Percentiles rank a stretch among this genome's conserved stretches.
phyloP scores from a whole-genome alignment of 1,284 basidiomycete species.

The Tylopilus orsonianus region DNA sequence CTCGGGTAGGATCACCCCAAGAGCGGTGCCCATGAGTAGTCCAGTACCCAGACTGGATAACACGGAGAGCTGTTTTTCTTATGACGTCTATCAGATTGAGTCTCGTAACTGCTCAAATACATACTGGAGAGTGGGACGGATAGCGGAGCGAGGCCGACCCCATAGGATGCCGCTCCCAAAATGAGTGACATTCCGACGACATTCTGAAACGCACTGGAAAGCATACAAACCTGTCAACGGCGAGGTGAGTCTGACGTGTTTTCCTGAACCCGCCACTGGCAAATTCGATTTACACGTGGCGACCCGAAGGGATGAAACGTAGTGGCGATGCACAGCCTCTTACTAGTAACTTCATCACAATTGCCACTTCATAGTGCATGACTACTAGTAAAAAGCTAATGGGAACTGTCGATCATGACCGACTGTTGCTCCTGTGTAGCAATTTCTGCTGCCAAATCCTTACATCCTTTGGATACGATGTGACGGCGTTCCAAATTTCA shows the following conservation, averaged over 20 bases:
- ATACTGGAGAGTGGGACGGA: slow-evolving; percentile 73
- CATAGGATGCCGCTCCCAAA: slow-evolving; percentile 74
- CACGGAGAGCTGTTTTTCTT: slow-evolving; percentile 57
- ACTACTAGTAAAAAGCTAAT: too few species aligned
- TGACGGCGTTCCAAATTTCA: slow-evolving; percentile 5
- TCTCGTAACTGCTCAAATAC: slow-evolving; percentile 31
- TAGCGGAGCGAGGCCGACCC: slow-evolving; percentile 73
- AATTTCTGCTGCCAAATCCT: slow-evolving; percentile 8
- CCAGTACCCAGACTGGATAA: slow-evolving; percentile 77
- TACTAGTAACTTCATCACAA: too few species aligned
- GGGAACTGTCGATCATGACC: neutral
- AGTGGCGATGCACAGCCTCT: too few species aligned
- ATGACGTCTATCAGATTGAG: slow-evolving; percentile 15
- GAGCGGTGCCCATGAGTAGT: slow-evolving; percentile 83
- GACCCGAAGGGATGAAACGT: too few species aligned
- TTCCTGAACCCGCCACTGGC: too few species aligned
- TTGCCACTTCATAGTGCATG: too few species aligned
- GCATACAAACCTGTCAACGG: slow-evolving; percentile 18
- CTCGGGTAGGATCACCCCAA: slow-evolving; percentile 93
- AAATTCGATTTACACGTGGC: neutral
- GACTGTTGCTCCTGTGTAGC: slow-evolving; percentile 1
- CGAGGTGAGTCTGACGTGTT: neutral
- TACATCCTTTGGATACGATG: slow-evolving; percentile 1
- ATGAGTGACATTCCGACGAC: slow-evolving; percentile 63
- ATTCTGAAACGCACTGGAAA: slow-evolving; percentile 30